Evolutionary conservation across 2,329 filamentous ascomycete genomes (phyloP), one percentile per base, ranked within the genome.

Genomic region (Mycosphaerella arachidis): DNA sequence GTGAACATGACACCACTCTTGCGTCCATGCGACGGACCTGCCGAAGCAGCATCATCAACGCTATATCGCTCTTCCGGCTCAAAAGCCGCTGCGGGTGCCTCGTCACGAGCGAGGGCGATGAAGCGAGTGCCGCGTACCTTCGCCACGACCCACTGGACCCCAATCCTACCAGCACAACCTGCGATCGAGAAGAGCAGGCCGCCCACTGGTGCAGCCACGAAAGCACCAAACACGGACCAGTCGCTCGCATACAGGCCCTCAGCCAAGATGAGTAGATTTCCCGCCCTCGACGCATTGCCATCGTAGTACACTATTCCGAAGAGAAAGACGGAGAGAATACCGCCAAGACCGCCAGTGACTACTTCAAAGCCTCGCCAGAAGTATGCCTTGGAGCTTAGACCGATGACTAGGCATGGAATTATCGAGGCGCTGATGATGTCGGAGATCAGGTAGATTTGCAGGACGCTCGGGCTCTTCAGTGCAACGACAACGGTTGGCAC

Each of bases 321-420:
- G 68, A 93, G 81, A 77, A 92, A 94, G 63, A 94, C 88, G 10
- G 87, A 87, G 24, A 94, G 74, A 56, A 94, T 85, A 18, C 90
- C 90, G 9, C 90, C 90, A 0, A 93, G 79, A 0, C 89, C 88
- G 57, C 89, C 90, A 31, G 88, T 82, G 16, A 94, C 84, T 30
- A 93, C 89, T 74, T 94, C 90, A 68, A 91, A 89, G 16, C 90
- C 90, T 48, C 86, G 84, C 86, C 89, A 91, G 79, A 84, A 92
- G 76, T 89, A 90, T 51, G 73, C 75, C 48, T 76, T 77, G 53
- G 90, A 84, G 35, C 78, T 82, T 7, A 94, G 78, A 0, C 90
- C 90, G n/a, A 94, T 75, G 53, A 90, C 78, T 6, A 94, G 78
- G 10, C 90, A 86, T 0, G 90, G 90, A 56, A 94, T 88, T 52